Base-by-base conservation (phyloP, 306 rosid genomes). In the Pachyrhizus erosus region DNA sequence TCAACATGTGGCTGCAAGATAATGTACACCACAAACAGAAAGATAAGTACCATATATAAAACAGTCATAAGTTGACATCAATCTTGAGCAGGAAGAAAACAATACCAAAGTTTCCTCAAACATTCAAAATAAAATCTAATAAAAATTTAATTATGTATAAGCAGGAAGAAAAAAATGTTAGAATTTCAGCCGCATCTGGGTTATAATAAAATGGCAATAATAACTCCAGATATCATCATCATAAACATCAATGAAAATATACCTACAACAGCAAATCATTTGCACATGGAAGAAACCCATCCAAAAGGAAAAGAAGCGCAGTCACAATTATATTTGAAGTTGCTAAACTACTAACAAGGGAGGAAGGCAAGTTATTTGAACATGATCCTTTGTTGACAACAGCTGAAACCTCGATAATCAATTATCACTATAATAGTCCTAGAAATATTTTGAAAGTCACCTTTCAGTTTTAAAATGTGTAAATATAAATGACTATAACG, bases 1-100 rank as follows among this genome's bases (percentile, higher is more conserved):
- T 95, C 99, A 84, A 95, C 92, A 87, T 89, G 89, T 64, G 98
- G 99, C 99, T 95, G 91, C 86, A 82, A 70, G 78, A 73, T 27
- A 73, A 78, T 7, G 11, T 2, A 67, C 29, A 73, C 49, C 73
- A 66, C 66, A 79, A 76, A 55, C 27, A 72, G 13, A 72, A 11
- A 58, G 48, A 86, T 79, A 34, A 60, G 37, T 21, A 58, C 9
- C 40, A 24, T 51, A 18, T 49, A 43, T 48, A 55, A 68, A 78
- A 67, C 20, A 20, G 24, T 69, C 66, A 42, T 37, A 29, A 29
- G 52, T 61, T 13, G 42, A 80, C 54, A 12, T 51, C 9, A 74
- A 42, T 70, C 57, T 46, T 61, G 84, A 39, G 40, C 34, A 71
- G 54, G 43, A 14, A 17, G 18, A 61, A 61, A 61, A 46, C 58